These are phyloP conservation scores for Danielia reshetovae DNA, from an alignment of 805 yeast species.

Conservation along the genomic window DNA sequence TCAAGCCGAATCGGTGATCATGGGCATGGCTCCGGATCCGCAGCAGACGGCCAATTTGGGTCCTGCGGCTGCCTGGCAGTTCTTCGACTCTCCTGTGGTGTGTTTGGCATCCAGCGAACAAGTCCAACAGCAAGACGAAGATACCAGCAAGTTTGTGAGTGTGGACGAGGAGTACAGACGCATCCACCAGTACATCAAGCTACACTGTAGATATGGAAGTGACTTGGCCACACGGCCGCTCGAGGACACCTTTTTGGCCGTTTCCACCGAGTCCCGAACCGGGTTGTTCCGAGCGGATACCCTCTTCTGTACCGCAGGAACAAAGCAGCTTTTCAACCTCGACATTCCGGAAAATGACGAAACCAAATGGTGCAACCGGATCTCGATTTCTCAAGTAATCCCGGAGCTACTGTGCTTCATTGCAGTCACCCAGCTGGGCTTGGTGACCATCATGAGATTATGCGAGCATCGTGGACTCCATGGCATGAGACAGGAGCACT, in stretches of 20 bases:
- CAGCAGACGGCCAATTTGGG: conserved; percentile 23
- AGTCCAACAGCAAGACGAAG: conserved; percentile 1
- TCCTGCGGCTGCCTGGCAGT: conserved; percentile 31
- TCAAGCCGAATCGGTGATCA: conserved; percentile 36
- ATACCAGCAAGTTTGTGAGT: conserved; percentile 18
- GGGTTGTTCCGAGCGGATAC: conserved; percentile 13
- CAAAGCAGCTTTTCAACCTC: conserved; percentile 8
- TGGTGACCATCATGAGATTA: conserved; percentile 32
- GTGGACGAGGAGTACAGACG: conserved; percentile 35
- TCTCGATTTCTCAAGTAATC: conserved; percentile 31
- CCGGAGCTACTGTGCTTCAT: conserved; percentile 34
- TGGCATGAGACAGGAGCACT: conserved; percentile 42
- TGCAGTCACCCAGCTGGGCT: conserved; percentile 37
- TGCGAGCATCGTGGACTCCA: conserved; percentile 33
- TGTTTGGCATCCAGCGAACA: conserved; percentile 1
- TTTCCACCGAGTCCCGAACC: conserved; percentile 10
- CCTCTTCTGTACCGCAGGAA: conserved; percentile 10
- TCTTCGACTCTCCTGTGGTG: conserved; percentile 25
- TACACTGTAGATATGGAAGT: conserved; percentile 1
- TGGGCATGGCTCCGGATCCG: conserved; percentile 16
- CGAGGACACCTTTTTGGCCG: conserved; percentile 5
- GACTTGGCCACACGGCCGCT: background rate
- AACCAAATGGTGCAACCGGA: conserved; percentile 28
- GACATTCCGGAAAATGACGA: conserved; percentile 20
- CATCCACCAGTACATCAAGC: conserved; percentile 19